phyloP scores from a whole-genome alignment of 306 rosid species.

The Quercus aquifolioides region DNA sequence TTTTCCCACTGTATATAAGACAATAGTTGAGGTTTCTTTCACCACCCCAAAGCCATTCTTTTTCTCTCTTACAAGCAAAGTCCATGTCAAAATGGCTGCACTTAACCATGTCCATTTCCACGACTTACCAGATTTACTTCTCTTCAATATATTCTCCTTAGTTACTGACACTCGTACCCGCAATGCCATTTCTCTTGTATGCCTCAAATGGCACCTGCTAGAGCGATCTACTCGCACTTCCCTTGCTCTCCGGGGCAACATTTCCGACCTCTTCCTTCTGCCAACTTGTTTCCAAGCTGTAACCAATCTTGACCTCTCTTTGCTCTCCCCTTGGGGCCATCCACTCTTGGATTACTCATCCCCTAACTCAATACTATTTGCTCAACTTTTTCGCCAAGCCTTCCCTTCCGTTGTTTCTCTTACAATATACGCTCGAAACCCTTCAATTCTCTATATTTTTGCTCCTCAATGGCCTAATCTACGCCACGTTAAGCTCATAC shows the following conservation, averaged over 20 bases:
- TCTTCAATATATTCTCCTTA: not conserved
- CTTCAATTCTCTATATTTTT: not conserved
- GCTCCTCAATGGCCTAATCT: slow-evolving; percentile 13
- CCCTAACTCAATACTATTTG: not conserved
- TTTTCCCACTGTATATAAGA: no score
- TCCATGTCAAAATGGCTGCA: not conserved
- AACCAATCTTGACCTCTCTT: not conserved
- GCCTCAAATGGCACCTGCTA: not conserved
- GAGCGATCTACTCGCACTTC: slow-evolving; percentile 1
- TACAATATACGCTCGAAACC: not conserved
- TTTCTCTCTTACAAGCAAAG: no score
- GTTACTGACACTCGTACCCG: not conserved
- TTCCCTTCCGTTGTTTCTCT: slow-evolving; percentile 5
- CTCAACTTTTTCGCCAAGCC: not conserved
- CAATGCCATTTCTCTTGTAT: not conserved
- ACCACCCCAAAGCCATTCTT: not conserved
- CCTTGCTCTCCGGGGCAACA: not conserved
- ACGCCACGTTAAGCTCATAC: slow-evolving; percentile 3
- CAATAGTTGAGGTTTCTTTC: not conserved
- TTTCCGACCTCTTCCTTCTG: not conserved
- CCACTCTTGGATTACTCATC: not conserved
- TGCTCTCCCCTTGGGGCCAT: slow-evolving; percentile 19
- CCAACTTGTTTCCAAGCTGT: slow-evolving; percentile 7
- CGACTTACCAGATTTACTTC: not conserved
- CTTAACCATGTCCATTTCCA: not conserved